These are phyloP conservation scores for Massospora cicadina DNA, from an alignment of 371 early-diverging fungal genomes.

Conservation along the genomic window DNA sequence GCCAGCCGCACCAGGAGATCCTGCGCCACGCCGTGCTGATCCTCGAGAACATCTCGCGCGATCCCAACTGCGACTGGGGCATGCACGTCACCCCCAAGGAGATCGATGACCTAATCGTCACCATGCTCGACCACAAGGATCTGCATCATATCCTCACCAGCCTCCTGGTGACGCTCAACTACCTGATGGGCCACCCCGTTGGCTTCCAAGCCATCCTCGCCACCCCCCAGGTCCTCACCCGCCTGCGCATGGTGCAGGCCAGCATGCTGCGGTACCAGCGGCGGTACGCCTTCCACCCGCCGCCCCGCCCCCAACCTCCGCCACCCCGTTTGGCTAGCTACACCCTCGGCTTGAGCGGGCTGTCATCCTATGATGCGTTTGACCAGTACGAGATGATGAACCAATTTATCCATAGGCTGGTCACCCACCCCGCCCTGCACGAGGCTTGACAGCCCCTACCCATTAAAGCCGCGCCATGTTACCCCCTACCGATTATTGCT, in stretches of 20 bases:
- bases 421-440: no score
- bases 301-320: neutral
- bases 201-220: neutral
- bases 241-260: neutral
- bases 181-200: constrained; percentile 1
- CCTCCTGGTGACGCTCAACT: neutral
- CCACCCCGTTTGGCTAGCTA: neutral
- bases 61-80: constrained; percentile 11
- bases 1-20: constrained; percentile 22
- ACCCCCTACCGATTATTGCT: no score
- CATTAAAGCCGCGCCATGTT: no score
- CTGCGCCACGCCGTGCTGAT: constrained; percentile 20
- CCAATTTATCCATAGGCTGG: neutral
- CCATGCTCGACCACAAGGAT: constrained; percentile 4
- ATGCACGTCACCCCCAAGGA: neutral
- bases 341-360: neutral
- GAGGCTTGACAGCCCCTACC: no score
- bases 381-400: neutral
- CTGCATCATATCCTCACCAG: neutral
- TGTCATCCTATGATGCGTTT: neutral
- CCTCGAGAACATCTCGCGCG: constrained; percentile 19
- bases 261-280: neutral
- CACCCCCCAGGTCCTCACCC: neutral
- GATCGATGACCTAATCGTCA: neutral
- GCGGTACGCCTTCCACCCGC: neutral